phyloP scores from a whole-genome alignment of 768 basidiomycete genomes.

The Auricularia sp. region DNA sequence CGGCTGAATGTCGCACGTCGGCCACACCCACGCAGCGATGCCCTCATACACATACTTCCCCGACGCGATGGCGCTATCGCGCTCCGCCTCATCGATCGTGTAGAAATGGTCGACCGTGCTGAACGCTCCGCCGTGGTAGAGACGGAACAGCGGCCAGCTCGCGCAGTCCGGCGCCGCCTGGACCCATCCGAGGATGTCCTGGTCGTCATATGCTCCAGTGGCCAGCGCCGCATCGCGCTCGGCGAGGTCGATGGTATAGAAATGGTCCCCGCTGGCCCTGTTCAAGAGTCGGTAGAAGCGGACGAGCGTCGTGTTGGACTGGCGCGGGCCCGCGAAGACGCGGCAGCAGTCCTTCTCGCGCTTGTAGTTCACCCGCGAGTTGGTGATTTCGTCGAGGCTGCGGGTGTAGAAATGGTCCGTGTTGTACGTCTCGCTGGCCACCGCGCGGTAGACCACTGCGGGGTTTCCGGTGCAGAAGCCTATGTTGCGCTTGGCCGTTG shows the following conservation, averaged over 20 bases:
- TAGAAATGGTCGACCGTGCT: background rate
- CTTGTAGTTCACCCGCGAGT: too few species aligned
- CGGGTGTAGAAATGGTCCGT: background rate
- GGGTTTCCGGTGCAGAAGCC: background rate
- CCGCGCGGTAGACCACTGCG: background rate
- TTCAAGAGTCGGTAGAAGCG: background rate
- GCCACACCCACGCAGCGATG: background rate
- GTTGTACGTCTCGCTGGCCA: background rate
- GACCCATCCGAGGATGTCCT: too few species aligned
- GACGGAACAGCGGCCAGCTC: too few species aligned
- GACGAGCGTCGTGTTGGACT: background rate
- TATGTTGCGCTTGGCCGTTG: too few species aligned
- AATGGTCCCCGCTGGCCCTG: background rate
- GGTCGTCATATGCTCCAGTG: too few species aligned
- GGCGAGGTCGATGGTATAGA: too few species aligned
- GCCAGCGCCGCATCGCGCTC: too few species aligned
- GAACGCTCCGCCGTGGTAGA: too few species aligned
- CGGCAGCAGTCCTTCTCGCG: too few species aligned
- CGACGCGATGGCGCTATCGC: background rate
- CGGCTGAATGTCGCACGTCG: background rate
- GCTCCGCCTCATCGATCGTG: background rate
- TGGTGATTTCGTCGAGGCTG: too few species aligned
- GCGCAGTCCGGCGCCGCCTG: too few species aligned
- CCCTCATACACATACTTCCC: background rate
- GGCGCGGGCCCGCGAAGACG: too few species aligned